Evolutionary conservation across 768 basidiomycete species (phyloP).

Genomic region (Tubosaeta sp.): DNA sequence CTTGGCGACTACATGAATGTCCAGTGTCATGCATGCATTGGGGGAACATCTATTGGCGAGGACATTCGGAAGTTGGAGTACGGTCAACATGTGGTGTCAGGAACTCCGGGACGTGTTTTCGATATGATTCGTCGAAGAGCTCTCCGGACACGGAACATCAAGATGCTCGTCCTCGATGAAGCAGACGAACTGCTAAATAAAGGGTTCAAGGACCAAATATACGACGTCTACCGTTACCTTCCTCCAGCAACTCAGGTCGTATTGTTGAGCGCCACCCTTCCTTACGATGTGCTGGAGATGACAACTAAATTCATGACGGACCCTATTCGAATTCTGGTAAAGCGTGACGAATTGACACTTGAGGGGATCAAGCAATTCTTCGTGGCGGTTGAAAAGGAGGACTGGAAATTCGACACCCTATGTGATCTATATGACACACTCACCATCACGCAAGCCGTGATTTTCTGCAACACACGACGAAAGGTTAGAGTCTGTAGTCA

Average conservation of each 20-base stretch:
- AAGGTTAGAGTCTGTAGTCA: conserved; percentile 54
- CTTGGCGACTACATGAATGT: conserved; percentile 99
- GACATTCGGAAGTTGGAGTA: conserved; percentile 97
- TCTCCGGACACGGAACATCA: conserved; percentile 93
- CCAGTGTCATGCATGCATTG: conserved; percentile 97
- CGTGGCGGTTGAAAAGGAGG: conserved; percentile 98
- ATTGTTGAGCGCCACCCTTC: conserved; percentile 91
- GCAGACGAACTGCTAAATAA: conserved; percentile 96
- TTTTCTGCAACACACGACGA: conserved; percentile 97
- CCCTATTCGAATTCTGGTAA: conserved; percentile 96
- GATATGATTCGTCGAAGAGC: conserved; percentile 97
- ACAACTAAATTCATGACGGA: conserved; percentile 99
- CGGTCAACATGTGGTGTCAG: conserved; percentile 95
- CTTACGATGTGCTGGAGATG: conserved; percentile 97
- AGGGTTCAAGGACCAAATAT: conserved; percentile 99
- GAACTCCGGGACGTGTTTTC: conserved; percentile 96
- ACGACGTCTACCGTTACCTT: conserved; percentile 96
- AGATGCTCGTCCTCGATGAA: conserved; percentile 93
- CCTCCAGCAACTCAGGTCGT: conserved; percentile 98
- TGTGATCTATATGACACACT: conserved; percentile 98
- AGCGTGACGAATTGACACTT: conserved; percentile 97
- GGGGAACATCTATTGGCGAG: conserved; percentile 95
- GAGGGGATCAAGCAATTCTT: conserved; percentile 97
- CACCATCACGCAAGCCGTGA: conserved; percentile 98
- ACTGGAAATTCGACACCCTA: conserved; percentile 98